Conservation (phyloP, 2,329 filamentous ascomycete species). For the Canariomyces notabilis region DNA sequence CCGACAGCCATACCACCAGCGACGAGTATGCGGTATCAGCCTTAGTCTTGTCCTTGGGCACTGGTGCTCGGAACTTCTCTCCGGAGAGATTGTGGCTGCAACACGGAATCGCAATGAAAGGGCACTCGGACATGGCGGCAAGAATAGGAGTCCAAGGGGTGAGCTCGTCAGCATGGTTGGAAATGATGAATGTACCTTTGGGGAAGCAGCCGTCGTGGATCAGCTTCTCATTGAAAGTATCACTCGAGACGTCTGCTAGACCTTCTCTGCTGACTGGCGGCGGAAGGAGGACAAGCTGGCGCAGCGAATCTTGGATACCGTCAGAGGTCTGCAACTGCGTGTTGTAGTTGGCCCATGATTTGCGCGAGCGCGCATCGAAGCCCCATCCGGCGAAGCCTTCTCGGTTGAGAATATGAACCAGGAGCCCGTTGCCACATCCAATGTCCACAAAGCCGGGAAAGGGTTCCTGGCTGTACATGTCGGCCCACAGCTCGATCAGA, state of each 20-base stretch:
- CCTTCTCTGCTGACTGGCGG: conserved; percentile 31
- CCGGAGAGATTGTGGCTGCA: conserved; percentile 87
- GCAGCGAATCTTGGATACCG: conserved; percentile 32
- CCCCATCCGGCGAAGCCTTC: conserved; percentile 87
- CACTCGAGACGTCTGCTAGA: conserved; percentile 17
- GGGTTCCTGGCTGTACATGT: conserved; percentile 60
- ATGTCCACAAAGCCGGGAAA: conserved; percentile 96
- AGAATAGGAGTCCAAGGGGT: conserved; percentile 94
- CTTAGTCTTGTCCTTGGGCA: conserved; percentile 46
- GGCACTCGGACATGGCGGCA: conserved; percentile 66
- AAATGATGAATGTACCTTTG: conserved; percentile 80
- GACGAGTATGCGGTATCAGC: conserved; percentile 72
- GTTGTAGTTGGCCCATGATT: conserved; percentile 75
- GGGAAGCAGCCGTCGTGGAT: conserved; percentile 63
- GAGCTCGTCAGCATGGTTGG: conserved; percentile 94
- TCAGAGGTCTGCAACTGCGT: conserved; percentile 18
- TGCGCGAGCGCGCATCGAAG: conserved; percentile 81
- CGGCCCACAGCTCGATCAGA: conserved; percentile 82
- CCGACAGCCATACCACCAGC: conserved; percentile 71
- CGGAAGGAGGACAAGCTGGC: conserved; percentile 47
- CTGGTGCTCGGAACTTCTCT: conserved; percentile 62
- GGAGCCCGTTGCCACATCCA: conserved; percentile 88
- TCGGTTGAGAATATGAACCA: conserved; percentile 73
- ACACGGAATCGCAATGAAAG: conserved; percentile 92
- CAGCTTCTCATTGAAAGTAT: conserved; percentile 20